Base-by-base conservation (phyloP, 495 filamentous ascomycete species). In the Hyaloscypha hepaticicola region DNA sequence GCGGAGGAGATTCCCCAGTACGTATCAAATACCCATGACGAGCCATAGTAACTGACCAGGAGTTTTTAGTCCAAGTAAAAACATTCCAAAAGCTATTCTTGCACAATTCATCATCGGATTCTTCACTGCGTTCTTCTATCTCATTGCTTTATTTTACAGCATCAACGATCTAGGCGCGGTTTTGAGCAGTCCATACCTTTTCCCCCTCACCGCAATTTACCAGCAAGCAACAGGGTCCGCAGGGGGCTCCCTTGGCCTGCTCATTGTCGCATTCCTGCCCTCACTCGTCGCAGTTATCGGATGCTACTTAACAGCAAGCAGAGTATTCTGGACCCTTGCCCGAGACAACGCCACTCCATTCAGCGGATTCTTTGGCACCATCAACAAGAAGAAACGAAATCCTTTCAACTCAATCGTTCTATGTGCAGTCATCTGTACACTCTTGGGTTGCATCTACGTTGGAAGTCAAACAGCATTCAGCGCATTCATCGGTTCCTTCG, bases 201-300 rank as follows among this genome's bases (percentile, higher is more conserved):
- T 91, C 74, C 92, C 92, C 0, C 82, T 94, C 4, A 86, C 90
- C 8, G 84, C 84, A 61, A 90, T 96, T 67, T 96, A 96, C 76
- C 77, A 71, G 12, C 92, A 96, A 77, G 88, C 91, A 0, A 94
- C 90, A 1, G 80, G 80, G 6, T 80, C 79, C 62, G 72, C 73
- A 7, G 87, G 83, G 14, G 83, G 81, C 51, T 80, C 79, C 0
- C 81, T 85, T 11, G 92, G 90, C 26, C 82, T 93, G 0, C 77
- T 94, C 27, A 79, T 93, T 67, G 81, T 95, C 58, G 76, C 89
- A 62, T 85, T 90, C 73, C 72, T 90, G 5, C 83, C 86, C 1
- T 86, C 85, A 19, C 67, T 88, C 60, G 79, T 87, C 61, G 86
- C 85, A 63, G 77, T 79, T 26, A 76, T 90, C 55, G 91, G 69